Percentiles rank a stretch among this genome's conserved stretches.
Evolutionary conservation across 768 basidiomycete species (phyloP).

Genomic region (Pleurotus djamor): DNA sequence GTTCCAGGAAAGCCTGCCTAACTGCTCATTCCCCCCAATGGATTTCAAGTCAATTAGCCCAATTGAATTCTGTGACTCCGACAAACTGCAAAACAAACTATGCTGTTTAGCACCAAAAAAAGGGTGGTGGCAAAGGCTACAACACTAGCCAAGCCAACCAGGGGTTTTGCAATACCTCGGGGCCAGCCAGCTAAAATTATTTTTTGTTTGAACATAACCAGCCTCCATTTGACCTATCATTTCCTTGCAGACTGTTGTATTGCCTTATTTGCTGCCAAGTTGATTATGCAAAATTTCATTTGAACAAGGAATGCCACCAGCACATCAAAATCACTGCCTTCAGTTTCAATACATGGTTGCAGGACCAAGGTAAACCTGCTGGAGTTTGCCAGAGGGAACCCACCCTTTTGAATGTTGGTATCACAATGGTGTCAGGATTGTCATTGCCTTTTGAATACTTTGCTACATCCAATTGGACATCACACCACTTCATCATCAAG

Average conservation of each 20-base stretch:
- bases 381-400: background rate
- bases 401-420: background rate
- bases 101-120: background rate
- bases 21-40: background rate
- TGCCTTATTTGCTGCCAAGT: background rate
- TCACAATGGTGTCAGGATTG: background rate
- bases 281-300: background rate
- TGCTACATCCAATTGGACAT: background rate
- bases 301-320: background rate
- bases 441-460: background rate
- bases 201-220: background rate
- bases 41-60: conserved; percentile 4
- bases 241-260: background rate
- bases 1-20: background rate
- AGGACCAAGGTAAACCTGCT: background rate
- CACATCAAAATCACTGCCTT: background rate
- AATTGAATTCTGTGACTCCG: background rate
- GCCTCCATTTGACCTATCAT: background rate
- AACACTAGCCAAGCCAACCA: background rate
- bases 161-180: background rate
- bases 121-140: background rate
- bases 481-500: background rate
- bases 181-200: background rate
- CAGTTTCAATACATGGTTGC: background rate
- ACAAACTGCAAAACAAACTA: background rate